Percentiles rank a stretch among this genome's conserved stretches.
These are phyloP conservation scores for Aspergillus hiratsukae DNA, from an alignment of 2,329 filamentous ascomycete species.

Conservation along the genomic window DNA sequence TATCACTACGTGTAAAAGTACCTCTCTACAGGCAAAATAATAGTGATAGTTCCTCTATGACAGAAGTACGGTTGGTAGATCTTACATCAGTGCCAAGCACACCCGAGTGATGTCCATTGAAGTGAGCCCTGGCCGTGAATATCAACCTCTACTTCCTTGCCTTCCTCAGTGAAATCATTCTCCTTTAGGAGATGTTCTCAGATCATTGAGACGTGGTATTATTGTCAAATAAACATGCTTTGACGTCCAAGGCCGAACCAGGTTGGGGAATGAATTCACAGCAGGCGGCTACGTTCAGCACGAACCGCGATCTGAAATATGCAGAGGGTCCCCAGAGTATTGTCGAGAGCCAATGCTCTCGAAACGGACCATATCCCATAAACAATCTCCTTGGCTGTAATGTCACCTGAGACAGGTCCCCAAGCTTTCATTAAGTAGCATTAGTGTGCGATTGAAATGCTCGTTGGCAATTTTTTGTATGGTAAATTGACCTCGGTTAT, in stretches of 20 bases:
- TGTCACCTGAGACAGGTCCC: constrained; percentile 39
- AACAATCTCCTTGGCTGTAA: not conserved
- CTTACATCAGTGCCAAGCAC: not conserved
- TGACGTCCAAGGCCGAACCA: not conserved
- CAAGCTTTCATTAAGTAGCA: constrained; percentile 46
- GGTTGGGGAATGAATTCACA: not conserved
- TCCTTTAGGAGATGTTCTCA: not conserved
- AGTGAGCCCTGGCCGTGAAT: not conserved
- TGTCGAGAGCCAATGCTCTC: not conserved
- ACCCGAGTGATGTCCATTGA: not conserved
- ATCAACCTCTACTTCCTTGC: not conserved
- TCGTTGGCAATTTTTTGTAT: constrained; percentile 32
- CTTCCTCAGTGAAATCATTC: not conserved
- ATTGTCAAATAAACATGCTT: not conserved
- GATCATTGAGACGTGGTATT: not conserved
- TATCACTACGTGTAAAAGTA: not conserved
- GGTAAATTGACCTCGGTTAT: constrained; percentile 21
- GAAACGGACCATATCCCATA: not conserved
- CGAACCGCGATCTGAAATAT: not conserved
- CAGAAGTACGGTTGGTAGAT: not conserved
- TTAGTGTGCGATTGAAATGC: constrained; percentile 43
- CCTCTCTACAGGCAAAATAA: not conserved
- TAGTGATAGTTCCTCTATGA: not conserved
- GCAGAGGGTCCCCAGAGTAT: not conserved
- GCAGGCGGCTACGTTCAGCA: not conserved